These are phyloP conservation scores for Populus hybrid DNA, from an alignment of 441 rosid genomes.

Conservation along the genomic window DNA sequence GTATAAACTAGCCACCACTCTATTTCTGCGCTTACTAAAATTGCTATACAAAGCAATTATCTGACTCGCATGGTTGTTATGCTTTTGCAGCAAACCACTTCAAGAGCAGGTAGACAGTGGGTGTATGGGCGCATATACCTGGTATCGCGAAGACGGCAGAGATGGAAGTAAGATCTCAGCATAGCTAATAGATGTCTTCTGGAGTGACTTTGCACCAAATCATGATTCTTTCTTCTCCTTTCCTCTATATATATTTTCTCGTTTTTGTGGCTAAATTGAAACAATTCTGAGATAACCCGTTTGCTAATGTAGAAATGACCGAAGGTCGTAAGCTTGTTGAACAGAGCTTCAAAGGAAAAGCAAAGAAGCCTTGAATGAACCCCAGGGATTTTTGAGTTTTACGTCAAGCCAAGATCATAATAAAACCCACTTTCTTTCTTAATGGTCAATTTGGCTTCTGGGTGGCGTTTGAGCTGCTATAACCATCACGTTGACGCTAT, in stretches of 20 bases:
- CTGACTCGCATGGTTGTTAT: background rate
- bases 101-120: conserved; percentile 67
- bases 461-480: background rate
- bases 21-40: background rate
- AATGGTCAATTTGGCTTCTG: background rate
- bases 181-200: background rate
- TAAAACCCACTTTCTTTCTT: background rate
- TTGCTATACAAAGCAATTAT: background rate
- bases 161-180: conserved; percentile 28
- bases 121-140: conserved; percentile 84
- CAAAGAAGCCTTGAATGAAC: background rate
- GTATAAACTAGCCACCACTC: background rate
- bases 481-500: background rate
- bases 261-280: background rate
- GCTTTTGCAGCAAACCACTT: conserved; percentile 51
- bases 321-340: background rate
- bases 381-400: background rate
- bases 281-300: background rate
- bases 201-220: conserved; percentile 11
- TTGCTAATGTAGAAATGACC: background rate
- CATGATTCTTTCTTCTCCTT: conserved; percentile 21
- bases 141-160: conserved; percentile 52
- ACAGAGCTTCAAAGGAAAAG: background rate
- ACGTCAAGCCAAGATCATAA: background rate
- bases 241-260: background rate